These are phyloP conservation scores for Colletotrichum musae DNA, from an alignment of 2,329 filamentous ascomycete species.

Conservation along the genomic window DNA sequence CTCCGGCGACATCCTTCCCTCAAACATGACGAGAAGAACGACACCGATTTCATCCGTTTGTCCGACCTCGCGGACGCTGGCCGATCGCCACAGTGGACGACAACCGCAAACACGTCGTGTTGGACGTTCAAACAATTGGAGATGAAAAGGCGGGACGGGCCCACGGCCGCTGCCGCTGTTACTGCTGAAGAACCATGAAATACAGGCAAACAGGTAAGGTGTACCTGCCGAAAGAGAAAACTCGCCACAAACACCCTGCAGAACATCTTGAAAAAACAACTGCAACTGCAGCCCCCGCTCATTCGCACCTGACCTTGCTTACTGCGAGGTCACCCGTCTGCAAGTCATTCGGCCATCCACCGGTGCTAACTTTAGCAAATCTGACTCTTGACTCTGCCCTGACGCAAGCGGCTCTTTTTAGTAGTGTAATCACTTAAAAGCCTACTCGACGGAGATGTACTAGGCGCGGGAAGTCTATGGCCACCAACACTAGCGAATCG, in stretches of 20 bases:
- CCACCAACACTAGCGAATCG: not conserved
- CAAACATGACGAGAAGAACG: not conserved
- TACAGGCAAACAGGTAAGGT: too few species aligned
- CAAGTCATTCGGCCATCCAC: not conserved
- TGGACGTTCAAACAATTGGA: not conserved
- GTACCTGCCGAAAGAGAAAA: too few species aligned
- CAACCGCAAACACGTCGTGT: not conserved
- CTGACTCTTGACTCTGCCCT: too few species aligned
- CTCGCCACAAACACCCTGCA: too few species aligned
- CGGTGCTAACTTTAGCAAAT: not conserved
- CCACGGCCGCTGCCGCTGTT: not conserved
- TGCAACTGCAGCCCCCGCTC: too few species aligned
- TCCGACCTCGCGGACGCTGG: not conserved
- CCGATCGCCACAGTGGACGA: not conserved
- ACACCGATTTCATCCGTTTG: not conserved
- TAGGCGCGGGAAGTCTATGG: too few species aligned
- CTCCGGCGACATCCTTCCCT: not conserved
- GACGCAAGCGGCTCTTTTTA: too few species aligned
- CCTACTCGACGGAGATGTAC: too few species aligned
- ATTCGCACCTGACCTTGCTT: too few species aligned
- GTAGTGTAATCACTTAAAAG: too few species aligned
- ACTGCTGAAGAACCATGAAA: not conserved
- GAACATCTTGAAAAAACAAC: too few species aligned
- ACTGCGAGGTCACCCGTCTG: not conserved
- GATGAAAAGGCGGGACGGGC: conserved; percentile 24